Evolutionary conservation across 768 basidiomycete species (phyloP), one percentile per base, ranked within the genome.

Genomic region (Paxillus rubicundulus): DNA sequence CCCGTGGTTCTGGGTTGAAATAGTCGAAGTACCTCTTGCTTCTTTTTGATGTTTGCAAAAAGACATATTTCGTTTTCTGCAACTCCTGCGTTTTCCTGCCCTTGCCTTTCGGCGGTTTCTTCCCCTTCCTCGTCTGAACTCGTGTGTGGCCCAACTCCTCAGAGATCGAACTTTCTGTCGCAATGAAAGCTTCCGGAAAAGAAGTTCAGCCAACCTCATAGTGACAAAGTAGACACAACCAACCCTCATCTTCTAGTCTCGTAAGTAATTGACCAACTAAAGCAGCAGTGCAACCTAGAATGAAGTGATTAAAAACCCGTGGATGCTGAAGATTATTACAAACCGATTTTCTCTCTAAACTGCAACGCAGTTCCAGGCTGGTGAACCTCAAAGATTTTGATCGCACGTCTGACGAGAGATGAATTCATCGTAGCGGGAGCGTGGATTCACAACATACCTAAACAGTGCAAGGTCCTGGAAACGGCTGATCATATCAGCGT

Each of bases 391-490:
- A 78, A 82, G 36, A 85, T 69, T 64, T 89, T 89, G 59, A 89
- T 84, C 14, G 86, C 85, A 44, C 85, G 78, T 61, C 86, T 86
- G 47, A 12, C 27, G 49, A 58, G 46, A 18, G 24, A 14, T 18
- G 45, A 48, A 42, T 45, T 45, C 14, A 28, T 32, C 7, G 20
- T 47, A n/a, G n/a, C 28, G 34, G 40, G 41, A 48, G n/a, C 10
- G 30, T 45, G 6, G 28, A 14, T 38, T 60, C 14, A 18, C 8
- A 21, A 27, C 57, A 47, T 43, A 86, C 89, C 89, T 81, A 65
- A 89, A 87, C 27, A 84, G 73, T 1, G 87, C 82, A 20, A 92
- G 73, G 44, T 86, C 85, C 59, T 79, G 79, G 69, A 82, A 89
- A 53, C 82, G 83, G 9, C 77, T 74, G 27, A 87, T 72, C 69